Evolutionary conservation across 306 rosid species (phyloP).

Genomic region (Astragalus membranaceus): DNA sequence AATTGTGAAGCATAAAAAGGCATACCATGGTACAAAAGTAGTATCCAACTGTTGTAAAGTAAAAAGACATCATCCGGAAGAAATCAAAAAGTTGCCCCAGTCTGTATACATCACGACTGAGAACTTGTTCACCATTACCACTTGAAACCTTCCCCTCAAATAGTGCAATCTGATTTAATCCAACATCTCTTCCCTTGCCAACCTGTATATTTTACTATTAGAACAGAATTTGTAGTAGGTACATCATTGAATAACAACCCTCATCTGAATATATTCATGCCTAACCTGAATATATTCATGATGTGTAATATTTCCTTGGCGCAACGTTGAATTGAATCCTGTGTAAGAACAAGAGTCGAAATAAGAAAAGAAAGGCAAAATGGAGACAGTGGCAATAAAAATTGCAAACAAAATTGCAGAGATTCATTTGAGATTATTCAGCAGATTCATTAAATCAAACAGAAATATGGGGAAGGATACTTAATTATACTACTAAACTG

Average conservation of each 20-base stretch:
- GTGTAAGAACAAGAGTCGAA: constrained; percentile 20
- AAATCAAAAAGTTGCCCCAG: constrained; percentile 96
- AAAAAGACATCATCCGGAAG: constrained; percentile 94
- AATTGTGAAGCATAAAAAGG: not conserved
- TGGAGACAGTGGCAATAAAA: not conserved
- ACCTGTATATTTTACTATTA: constrained; percentile 52
- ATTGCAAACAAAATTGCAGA: not conserved
- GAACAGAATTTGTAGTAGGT: constrained; percentile 14
- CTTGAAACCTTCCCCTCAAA: constrained; percentile 90
- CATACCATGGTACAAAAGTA: constrained; percentile 90
- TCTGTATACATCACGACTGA: constrained; percentile 93
- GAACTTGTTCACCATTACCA: constrained; percentile 98
- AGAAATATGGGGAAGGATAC: not conserved
- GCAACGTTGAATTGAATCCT: constrained; percentile 96
- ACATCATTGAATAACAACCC: constrained; percentile 14
- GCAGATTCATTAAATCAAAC: not conserved
- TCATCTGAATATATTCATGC: constrained; percentile 86
- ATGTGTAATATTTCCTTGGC: constrained; percentile 93
- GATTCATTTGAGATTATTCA: not conserved
- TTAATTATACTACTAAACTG: not conserved
- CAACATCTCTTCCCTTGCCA: constrained; percentile 96
- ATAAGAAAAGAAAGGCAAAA: not conserved
- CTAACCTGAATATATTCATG: constrained; percentile 94
- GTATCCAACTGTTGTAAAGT: constrained; percentile 85
- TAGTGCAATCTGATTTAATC: constrained; percentile 88